phyloP scores from a whole-genome alignment of 768 basidiomycete species.

The Leccinum fibrillosum region DNA sequence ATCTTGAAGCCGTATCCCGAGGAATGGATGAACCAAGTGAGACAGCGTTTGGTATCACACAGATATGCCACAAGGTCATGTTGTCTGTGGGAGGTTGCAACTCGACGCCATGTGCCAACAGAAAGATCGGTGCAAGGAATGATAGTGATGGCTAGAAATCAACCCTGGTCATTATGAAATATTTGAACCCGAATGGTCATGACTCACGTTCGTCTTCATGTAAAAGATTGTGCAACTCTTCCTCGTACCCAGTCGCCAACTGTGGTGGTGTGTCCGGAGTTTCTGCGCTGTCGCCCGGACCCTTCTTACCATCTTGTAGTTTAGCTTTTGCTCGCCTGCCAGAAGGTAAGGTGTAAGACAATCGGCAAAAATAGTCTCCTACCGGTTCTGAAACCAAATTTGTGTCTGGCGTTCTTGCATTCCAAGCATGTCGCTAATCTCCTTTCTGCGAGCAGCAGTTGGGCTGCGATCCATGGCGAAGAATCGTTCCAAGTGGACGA shows the following conservation, averaged over 20 bases:
- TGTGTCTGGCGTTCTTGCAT: constrained; percentile 88
- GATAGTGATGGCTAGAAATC: constrained; percentile 57
- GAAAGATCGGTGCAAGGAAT: constrained; percentile 74
- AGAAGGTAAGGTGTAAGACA: background rate
- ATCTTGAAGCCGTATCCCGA: constrained; percentile 78
- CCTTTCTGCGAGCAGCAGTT: constrained; percentile 64
- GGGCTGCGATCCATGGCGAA: constrained; percentile 71
- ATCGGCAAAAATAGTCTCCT: background rate
- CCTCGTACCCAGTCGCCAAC: constrained; percentile 49
- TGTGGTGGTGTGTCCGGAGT: constrained; percentile 50
- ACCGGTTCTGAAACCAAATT: constrained; percentile 88
- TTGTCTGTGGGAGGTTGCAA: constrained; percentile 50
- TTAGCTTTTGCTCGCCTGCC: constrained; percentile 80
- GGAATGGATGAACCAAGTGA: constrained; percentile 80
- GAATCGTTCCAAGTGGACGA: constrained; percentile 69
- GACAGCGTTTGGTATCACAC: constrained; percentile 59
- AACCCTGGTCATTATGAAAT: background rate
- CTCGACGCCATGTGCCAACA: constrained; percentile 77
- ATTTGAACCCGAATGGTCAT: background rate
- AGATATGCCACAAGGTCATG: constrained; percentile 76
- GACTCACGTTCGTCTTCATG: constrained; percentile 75
- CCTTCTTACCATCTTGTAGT: constrained; percentile 57
- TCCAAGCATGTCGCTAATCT: constrained; percentile 69
- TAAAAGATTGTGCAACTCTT: constrained; percentile 60
- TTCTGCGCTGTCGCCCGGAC: constrained; percentile 33